Conservation (phyloP, 1,284 basidiomycete species). For the Meira miltonrushii region DNA sequence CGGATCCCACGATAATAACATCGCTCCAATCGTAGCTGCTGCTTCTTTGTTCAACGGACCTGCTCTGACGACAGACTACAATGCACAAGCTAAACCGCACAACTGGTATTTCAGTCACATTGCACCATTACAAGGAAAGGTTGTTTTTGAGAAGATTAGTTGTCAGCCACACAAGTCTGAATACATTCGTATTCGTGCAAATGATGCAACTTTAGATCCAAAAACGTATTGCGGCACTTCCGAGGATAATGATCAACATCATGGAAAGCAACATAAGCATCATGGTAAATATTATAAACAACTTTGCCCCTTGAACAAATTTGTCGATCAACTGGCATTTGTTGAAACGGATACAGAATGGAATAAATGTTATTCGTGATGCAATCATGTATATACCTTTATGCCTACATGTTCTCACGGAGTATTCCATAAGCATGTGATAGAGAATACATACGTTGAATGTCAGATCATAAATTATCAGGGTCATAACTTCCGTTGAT, state of each 20-base stretch:
- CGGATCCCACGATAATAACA: constrained; percentile 25
- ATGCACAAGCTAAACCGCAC: constrained; percentile 12
- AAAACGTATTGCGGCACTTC: constrained; percentile 12
- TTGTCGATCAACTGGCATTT: constrained; percentile 13
- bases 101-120: constrained; percentile 19
- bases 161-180: constrained; percentile 7
- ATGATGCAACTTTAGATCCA: constrained; percentile 14
- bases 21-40: constrained; percentile 20
- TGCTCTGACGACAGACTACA: not conserved
- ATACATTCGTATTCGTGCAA: constrained; percentile 21
- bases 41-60: constrained; percentile 22
- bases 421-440: not conserved
- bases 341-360: constrained; percentile 18
- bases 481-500: too few species aligned
- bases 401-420: not conserved
- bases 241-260: not conserved
- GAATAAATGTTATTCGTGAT: constrained; percentile 16
- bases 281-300: not conserved
- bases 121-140: constrained; percentile 22
- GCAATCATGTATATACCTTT: not conserved
- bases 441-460: too few species aligned
- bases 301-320: constrained; percentile 18
- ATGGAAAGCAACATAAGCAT: not conserved
- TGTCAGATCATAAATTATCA: too few species aligned
- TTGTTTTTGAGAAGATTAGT: constrained; percentile 21